phyloP scores from a whole-genome alignment of 257 asterid species.

The Voacanga thouarsii region DNA sequence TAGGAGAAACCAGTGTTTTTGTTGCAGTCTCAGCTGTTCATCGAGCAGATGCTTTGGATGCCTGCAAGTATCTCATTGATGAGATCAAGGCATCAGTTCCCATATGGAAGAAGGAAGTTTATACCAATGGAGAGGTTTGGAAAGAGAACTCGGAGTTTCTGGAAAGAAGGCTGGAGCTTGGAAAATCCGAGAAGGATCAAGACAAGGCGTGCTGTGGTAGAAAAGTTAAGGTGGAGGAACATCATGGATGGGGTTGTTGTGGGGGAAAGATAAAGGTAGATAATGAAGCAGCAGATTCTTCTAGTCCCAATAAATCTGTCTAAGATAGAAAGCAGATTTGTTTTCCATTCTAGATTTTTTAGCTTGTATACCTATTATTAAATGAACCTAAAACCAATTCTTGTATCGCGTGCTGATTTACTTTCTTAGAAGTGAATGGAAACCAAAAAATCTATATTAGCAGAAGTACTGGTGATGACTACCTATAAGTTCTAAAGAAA shows the following conservation, averaged over 20 bases:
- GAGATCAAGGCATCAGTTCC: constrained; percentile 95
- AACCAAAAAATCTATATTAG: too few species aligned
- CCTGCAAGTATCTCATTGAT: constrained; percentile 79
- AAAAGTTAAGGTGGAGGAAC: constrained; percentile 39
- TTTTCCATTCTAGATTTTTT: not conserved
- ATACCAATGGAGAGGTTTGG: constrained; percentile 90
- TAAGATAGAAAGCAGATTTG: not conserved
- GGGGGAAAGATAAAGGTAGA: constrained; percentile 48
- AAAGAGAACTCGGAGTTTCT: constrained; percentile 84
- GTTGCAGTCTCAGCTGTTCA: constrained; percentile 79
- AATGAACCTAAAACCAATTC: too few species aligned
- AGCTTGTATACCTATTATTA: not conserved
- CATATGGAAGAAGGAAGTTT: constrained; percentile 97
- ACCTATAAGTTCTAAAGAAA: too few species aligned
- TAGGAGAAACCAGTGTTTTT: constrained; percentile 85
- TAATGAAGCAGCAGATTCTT: constrained; percentile 25
- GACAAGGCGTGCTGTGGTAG: constrained; percentile 29
- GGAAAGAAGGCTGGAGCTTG: constrained; percentile 58
- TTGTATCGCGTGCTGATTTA: too few species aligned
- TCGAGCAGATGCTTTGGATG: constrained; percentile 78
- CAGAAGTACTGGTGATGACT: too few species aligned
- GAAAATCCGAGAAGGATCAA: constrained; percentile 20
- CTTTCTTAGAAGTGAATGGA: too few species aligned
- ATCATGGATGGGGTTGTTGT: constrained; percentile 47
- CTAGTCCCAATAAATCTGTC: not conserved